A percentile compares a stretch with the other conserved stretches of the same genome.
Evolutionary conservation across 179 eudicot species (phyloP).

Genomic region (Carnegiea gigantea): DNA sequence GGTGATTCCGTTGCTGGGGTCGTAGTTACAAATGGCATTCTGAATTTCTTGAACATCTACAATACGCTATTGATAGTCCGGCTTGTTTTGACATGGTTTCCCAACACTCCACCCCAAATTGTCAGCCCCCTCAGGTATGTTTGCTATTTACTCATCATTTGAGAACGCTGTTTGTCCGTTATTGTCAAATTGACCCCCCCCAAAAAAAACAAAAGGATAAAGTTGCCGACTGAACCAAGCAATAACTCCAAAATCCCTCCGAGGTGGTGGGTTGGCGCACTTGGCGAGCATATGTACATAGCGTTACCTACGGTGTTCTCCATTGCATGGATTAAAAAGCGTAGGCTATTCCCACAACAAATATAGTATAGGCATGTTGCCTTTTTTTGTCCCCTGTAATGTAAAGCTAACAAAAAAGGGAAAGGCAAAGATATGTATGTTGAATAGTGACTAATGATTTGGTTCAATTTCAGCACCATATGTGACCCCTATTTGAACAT

Average conservation of each 20-base stretch:
- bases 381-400: too few species aligned
- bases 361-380: not conserved
- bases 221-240: not conserved
- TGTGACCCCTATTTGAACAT: slow-evolving; percentile 97
- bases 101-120: slow-evolving; percentile 81
- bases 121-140: slow-evolving; percentile 91
- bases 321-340: not conserved
- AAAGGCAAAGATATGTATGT: not conserved
- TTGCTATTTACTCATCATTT: not conserved
- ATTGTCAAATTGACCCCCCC: too few species aligned
- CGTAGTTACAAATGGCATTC: slow-evolving; percentile 75
- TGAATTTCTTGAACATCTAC: slow-evolving; percentile 84
- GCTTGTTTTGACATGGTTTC: slow-evolving; percentile 98
- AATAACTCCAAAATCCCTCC: not conserved
- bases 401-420: not conserved
- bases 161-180: not conserved
- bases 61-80: slow-evolving; percentile 73
- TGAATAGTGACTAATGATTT: not conserved
- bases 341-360: not conserved
- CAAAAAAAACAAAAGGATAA: not conserved
- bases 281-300: not conserved
- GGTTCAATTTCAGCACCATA: slow-evolving; percentile 59
- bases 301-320: not conserved
- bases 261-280: not conserved
- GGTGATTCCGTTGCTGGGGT: slow-evolving; percentile 95